Percentiles rank a stretch among this genome's conserved stretches.
phyloP scores from a whole-genome alignment of 2,329 filamentous ascomycete species.

The Aspergillus bombycis region DNA sequence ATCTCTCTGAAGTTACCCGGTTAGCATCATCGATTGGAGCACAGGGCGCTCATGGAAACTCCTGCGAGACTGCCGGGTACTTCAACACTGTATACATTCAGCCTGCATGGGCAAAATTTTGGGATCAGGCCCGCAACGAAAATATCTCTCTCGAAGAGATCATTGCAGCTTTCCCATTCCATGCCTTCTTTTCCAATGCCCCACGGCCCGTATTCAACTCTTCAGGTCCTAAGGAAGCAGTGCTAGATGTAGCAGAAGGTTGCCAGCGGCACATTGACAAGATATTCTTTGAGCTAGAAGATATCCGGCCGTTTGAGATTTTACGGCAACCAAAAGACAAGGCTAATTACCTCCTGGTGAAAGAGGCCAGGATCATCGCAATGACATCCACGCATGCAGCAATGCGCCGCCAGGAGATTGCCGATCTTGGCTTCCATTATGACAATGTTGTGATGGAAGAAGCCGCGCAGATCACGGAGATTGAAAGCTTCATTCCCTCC shows the following conservation, averaged over 20 bases:
- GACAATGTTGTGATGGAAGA: constrained; percentile 99
- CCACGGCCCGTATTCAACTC: constrained; percentile 81
- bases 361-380: constrained; percentile 94
- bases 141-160: constrained; percentile 65
- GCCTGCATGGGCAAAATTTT: constrained; percentile 86
- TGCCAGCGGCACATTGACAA: constrained; percentile 88
- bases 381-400: constrained; percentile 99
- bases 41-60: constrained; percentile 91
- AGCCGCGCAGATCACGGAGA: constrained; percentile 95
- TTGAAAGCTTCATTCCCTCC: constrained; percentile 93
- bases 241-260: constrained; percentile 76
- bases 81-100: constrained; percentile 91
- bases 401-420: constrained; percentile 89
- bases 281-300: constrained; percentile 88
- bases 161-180: constrained; percentile 79
- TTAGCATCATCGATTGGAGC: constrained; percentile 83
- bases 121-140: constrained; percentile 62
- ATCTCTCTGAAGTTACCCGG: constrained; percentile 81
- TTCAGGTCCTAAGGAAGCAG: constrained; percentile 65
- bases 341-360: constrained; percentile 91
- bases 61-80: constrained; percentile 94
- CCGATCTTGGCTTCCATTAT: constrained; percentile 90
- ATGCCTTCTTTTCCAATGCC: constrained; percentile 81
- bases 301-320: constrained; percentile 94
- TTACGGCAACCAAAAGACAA: constrained; percentile 86